Conservation (phyloP, 169 alveolate species). For the Plasmodium fragile region DNA sequence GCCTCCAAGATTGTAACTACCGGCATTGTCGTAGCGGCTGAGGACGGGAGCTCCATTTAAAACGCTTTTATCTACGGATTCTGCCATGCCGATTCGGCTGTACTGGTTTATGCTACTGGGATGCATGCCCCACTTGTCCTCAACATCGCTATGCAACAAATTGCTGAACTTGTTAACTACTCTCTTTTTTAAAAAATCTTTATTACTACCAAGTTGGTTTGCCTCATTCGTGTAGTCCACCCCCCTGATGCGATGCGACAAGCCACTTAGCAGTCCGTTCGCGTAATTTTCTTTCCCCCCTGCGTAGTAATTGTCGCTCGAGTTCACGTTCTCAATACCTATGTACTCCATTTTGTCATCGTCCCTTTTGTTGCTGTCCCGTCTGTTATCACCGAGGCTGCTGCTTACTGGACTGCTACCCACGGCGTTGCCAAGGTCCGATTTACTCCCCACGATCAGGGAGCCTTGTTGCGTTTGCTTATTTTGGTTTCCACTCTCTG, state of each 20-base stretch:
- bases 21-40: not conserved
- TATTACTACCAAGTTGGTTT: not conserved
- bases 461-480: not conserved
- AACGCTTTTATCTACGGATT: not conserved
- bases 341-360: conserved; percentile 63
- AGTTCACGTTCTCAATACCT: conserved; percentile 34
- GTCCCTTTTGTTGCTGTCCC: conserved; percentile 17
- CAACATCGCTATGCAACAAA: conserved; percentile 32
- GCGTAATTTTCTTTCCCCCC: conserved; percentile 21
- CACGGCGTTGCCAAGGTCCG: not conserved
- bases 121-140: conserved; percentile 4
- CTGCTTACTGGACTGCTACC: not conserved
- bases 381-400: not conserved
- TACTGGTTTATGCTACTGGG: conserved; percentile 3
- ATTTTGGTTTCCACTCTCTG: not conserved
- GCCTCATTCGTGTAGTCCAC: conserved; percentile 14
- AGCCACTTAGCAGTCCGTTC: not conserved
- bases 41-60: not conserved
- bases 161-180: conserved; percentile 57
- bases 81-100: not conserved
- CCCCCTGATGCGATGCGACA: conserved; percentile 5
- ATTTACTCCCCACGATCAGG: not conserved
- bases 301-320: conserved; percentile 26
- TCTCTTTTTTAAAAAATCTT: conserved; percentile 25
- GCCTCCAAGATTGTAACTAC: not conserved